phyloP scores from a whole-genome alignment of 2,329 filamentous ascomycete genomes.

The Cladophialophora yegresii region DNA sequence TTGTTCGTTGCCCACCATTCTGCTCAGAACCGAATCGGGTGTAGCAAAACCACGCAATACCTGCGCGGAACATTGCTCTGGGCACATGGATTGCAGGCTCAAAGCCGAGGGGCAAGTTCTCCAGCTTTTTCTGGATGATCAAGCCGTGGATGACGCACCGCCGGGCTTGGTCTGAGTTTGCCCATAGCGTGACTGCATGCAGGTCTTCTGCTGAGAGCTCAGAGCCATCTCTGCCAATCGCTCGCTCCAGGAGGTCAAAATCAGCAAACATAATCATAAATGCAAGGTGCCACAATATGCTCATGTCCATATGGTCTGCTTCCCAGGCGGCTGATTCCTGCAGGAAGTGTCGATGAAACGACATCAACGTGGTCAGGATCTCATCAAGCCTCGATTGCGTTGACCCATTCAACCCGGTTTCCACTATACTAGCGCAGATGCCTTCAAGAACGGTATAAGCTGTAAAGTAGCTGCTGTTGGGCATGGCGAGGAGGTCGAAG shows the following conservation, averaged over 20 bases:
- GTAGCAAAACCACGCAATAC: conserved; percentile 37
- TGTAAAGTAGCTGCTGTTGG: conserved; percentile 28
- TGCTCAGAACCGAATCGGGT: conserved; percentile 28
- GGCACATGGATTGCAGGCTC: conserved; percentile 39
- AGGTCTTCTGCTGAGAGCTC: conserved; percentile 28
- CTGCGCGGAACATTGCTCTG: conserved; percentile 34
- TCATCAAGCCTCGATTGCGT: conserved; percentile 23
- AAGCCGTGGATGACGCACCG: conserved; percentile 36
- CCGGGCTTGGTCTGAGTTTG: conserved; percentile 34
- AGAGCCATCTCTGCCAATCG: conserved; percentile 38
- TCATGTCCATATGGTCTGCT: conserved; percentile 32
- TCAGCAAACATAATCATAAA: conserved; percentile 39
- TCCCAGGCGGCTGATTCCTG: conserved; percentile 27
- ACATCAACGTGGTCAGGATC: conserved; percentile 23
- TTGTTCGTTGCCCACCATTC: conserved; percentile 17
- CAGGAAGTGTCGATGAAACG: conserved; percentile 36
- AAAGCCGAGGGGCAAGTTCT: conserved; percentile 33
- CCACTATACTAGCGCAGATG: conserved; percentile 35
- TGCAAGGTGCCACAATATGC: conserved; percentile 40
- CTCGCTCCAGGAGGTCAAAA: conserved; percentile 39
- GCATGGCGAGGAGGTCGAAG: conserved; percentile 28
- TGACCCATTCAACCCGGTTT: conserved; percentile 30
- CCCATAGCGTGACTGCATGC: conserved; percentile 34
- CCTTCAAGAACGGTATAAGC: conserved; percentile 35
- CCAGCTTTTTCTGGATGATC: conserved; percentile 35